Base-by-base conservation (phyloP, 345 rosid species). In the Linum trigynum region DNA sequence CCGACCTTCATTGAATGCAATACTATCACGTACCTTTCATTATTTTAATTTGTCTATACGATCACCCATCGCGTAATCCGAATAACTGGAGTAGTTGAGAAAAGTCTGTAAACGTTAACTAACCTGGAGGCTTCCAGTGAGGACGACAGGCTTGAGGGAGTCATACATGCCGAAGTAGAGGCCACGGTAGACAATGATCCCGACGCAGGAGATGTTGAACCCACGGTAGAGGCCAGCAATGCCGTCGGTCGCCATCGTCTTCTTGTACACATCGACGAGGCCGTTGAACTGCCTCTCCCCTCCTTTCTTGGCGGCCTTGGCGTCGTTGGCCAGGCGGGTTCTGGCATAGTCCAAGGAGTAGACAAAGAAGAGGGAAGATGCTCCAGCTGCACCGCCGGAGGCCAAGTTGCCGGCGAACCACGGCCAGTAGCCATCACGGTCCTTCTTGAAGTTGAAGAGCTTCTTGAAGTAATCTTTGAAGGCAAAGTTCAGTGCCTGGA, bases 101-200 rank as follows among this genome's bases (percentile, higher is more conserved):
- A 12, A 35, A 63, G 38, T 9, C 35, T n/a, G 32, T 23, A 23
- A 23, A 23, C 32, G 32, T 23, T 23, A 23, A 50, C 73, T 15
- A 37, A 74, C 77, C 60, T 74, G 73, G n/a, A 68, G 16, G 59
- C 65, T 62, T 56, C 74, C 77, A 0, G 74, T 70, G 23, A 74
- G 71, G 67, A 74, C 23, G 3, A 74, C 74, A 6, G 77, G 77
- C 65, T 74, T 74, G 71, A 74, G 40, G 40, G 77, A 69, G 66
- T 74, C 77, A 48, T 74, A 74, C 77, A 74, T 57, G 36, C 77
- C 77, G 42, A 73, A 68, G 43, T 72, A 72, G 38, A 67, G 67
- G 51, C 76, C 76, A 2, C 76, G 76, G 42, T 72, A 72, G n/a
- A 72, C 63, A 32, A 72, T 67, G 39, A 67, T 72, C 4, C 76